Percentiles rank a stretch among this genome's conserved stretches.
Evolutionary conservation across 805 yeast genomes (phyloP).

Genomic region (Ogataea pignaliae): DNA sequence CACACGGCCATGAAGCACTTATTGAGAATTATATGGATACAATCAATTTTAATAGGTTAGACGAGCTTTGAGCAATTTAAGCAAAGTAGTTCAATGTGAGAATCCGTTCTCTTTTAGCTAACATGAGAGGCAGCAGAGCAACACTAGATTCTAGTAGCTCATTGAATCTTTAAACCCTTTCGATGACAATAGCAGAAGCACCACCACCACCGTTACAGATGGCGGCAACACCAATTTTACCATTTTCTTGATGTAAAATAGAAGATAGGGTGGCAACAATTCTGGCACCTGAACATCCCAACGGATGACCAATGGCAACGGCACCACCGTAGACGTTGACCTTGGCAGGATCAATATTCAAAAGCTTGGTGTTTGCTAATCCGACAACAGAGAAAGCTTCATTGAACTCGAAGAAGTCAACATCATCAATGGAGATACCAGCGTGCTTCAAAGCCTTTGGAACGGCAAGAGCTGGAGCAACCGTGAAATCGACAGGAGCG

Average conservation of each 20-base stretch:
- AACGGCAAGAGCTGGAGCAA: slow-evolving; percentile 91
- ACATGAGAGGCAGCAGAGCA: too few species aligned
- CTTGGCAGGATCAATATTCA: slow-evolving; percentile 58
- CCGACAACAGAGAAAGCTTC: slow-evolving; percentile 99
- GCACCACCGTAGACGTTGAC: slow-evolving; percentile 94
- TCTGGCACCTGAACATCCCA: slow-evolving; percentile 96
- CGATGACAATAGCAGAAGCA: slow-evolving; percentile 88
- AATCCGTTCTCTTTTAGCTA: too few species aligned
- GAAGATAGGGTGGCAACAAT: slow-evolving; percentile 80
- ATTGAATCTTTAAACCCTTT: slow-evolving; percentile 40
- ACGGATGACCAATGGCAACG: slow-evolving; percentile 91
- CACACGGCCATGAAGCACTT: too few species aligned
- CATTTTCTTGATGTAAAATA: slow-evolving; percentile 78
- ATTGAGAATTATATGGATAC: too few species aligned
- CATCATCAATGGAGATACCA: slow-evolving; percentile 53
- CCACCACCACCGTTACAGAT: slow-evolving; percentile 99
- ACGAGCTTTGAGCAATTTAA: too few species aligned
- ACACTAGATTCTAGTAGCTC: too few species aligned
- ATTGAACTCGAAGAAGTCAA: slow-evolving; percentile 92
- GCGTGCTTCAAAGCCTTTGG: slow-evolving; percentile 96
- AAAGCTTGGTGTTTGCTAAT: slow-evolving; percentile 74
- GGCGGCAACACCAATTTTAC: slow-evolving; percentile 90
- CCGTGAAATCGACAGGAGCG: slow-evolving; percentile 90
- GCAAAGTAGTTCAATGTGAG: too few species aligned
- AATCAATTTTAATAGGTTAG: too few species aligned